Percentiles rank a stretch among this genome's conserved stretches.
Conservation (phyloP, 2,329 filamentous ascomycete genomes). For the Cordyceps cateniannulata region DNA sequence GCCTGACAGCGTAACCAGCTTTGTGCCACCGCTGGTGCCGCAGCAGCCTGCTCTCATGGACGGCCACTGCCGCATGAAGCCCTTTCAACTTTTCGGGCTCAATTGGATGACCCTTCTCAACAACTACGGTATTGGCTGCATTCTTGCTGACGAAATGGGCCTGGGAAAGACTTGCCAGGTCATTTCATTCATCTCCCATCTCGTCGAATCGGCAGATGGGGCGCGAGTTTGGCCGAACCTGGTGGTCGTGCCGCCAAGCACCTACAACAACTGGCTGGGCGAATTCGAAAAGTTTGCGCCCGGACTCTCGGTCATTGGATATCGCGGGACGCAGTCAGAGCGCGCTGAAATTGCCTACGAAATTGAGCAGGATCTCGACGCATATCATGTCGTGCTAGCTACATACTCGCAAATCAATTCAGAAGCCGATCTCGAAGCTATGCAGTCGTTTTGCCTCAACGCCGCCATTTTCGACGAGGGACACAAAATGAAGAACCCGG, state of each 20-base stretch:
- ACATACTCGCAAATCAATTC: conserved; percentile 54
- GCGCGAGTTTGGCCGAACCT: conserved; percentile 62
- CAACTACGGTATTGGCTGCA: conserved; percentile 72
- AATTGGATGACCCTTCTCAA: conserved; percentile 91
- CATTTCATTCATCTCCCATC: conserved; percentile 80
- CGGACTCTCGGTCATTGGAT: conserved; percentile 64
- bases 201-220: conserved; percentile 54
- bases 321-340: conserved; percentile 58
- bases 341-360: conserved; percentile 61
- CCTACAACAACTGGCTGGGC: conserved; percentile 89
- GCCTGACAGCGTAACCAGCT: conserved; percentile 32
- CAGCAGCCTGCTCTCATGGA: conserved; percentile 73
- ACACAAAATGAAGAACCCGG: conserved; percentile 84
- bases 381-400: conserved; percentile 57
- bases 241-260: conserved; percentile 87
- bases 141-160: conserved; percentile 96
- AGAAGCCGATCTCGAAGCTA: conserved; percentile 42
- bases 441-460: conserved; percentile 43
- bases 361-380: conserved; percentile 56
- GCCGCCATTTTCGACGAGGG: conserved; percentile 84
- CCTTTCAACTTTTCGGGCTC: conserved; percentile 88
- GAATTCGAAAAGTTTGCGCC: conserved; percentile 89
- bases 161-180: conserved; percentile 96
- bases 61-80: conserved; percentile 71
- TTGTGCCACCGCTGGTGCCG: conserved; percentile 38